phyloP scores from a whole-genome alignment of 78 protist species.

The Monocercomonoides exilis region DNA sequence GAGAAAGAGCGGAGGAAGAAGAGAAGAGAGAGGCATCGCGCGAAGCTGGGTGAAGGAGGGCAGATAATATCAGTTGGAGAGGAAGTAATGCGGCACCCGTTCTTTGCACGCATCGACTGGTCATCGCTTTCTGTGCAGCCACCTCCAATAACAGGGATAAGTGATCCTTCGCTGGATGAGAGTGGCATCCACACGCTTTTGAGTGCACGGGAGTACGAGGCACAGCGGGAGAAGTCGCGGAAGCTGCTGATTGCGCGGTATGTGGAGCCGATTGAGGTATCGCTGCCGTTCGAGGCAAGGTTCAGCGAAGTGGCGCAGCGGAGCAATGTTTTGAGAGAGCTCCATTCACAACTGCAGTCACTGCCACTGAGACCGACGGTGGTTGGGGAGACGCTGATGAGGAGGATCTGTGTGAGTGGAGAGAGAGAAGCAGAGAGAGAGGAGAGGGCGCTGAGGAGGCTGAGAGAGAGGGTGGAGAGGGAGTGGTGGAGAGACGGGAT shows the following conservation, averaged over 20 bases:
- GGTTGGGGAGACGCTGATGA: not conserved
- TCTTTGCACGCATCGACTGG: not conserved
- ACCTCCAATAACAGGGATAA: not conserved
- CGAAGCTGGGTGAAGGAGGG: too few relatives aligned
- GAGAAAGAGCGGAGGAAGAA: not conserved
- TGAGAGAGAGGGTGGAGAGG: too few relatives aligned
- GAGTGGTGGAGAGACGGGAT: too few relatives aligned
- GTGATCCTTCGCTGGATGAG: not conserved
- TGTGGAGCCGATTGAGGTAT: not conserved
- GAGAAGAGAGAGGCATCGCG: too few relatives aligned
- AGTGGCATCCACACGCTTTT: not conserved
- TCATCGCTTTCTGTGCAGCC: not conserved
- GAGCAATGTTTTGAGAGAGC: not conserved
- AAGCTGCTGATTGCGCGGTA: not conserved
- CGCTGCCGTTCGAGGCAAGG: too few relatives aligned
- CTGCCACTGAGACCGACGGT: not conserved
- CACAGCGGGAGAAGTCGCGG: not conserved
- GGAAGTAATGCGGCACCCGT: not conserved
- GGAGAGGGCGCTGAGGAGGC: not conserved
- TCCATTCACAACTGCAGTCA: not conserved
- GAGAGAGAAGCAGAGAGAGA: too few relatives aligned
- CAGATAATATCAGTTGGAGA: not conserved
- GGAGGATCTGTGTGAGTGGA: not conserved
- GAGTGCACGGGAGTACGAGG: not conserved
- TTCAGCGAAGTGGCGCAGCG: not conserved